Evolutionary conservation across 768 basidiomycete species (phyloP).

Genomic region (Termitomyces heimii): DNA sequence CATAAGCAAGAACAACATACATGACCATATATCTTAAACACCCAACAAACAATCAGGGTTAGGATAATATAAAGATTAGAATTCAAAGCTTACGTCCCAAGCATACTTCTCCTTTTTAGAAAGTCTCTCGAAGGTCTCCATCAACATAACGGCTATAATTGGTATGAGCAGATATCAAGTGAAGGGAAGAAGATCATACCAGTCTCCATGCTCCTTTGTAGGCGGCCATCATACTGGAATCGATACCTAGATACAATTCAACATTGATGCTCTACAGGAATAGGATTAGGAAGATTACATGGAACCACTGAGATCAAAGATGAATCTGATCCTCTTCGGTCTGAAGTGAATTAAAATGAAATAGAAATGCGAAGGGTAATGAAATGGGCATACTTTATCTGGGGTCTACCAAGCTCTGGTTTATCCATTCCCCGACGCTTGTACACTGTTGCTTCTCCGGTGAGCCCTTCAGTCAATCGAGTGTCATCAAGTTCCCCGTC

Average conservation of each 20-base stretch:
- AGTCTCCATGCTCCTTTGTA: slow-evolving; percentile 60
- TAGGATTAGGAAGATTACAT: slow-evolving; percentile 31
- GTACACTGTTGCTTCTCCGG: slow-evolving; percentile 65
- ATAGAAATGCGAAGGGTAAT: not conserved
- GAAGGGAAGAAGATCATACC: slow-evolving; percentile 29
- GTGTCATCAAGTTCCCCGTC: slow-evolving; percentile 68
- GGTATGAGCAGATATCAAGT: not conserved
- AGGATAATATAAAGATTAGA: not conserved
- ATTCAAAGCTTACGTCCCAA: slow-evolving; percentile 56
- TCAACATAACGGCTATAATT: slow-evolving; percentile 59
- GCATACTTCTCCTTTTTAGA: slow-evolving; percentile 65
- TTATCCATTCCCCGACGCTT: slow-evolving; percentile 67
- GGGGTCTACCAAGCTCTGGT: slow-evolving; percentile 60
- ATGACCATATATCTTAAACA: slow-evolving; percentile 53
- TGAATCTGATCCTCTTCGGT: slow-evolving; percentile 61
- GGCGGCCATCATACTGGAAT: slow-evolving; percentile 66
- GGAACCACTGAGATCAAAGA: slow-evolving; percentile 66
- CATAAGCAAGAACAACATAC: slow-evolving; percentile 32
- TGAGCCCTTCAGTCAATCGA: slow-evolving; percentile 59
- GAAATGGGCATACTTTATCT: slow-evolving; percentile 47
- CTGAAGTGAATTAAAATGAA: slow-evolving; percentile 13
- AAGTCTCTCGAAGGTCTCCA: slow-evolving; percentile 64
- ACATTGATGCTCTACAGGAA: not conserved
- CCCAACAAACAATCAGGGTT: not conserved
- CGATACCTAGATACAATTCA: slow-evolving; percentile 44